Evolutionary conservation across 2,329 filamentous ascomycete genomes (phyloP).

Genomic region (Blastomyces parvus): DNA sequence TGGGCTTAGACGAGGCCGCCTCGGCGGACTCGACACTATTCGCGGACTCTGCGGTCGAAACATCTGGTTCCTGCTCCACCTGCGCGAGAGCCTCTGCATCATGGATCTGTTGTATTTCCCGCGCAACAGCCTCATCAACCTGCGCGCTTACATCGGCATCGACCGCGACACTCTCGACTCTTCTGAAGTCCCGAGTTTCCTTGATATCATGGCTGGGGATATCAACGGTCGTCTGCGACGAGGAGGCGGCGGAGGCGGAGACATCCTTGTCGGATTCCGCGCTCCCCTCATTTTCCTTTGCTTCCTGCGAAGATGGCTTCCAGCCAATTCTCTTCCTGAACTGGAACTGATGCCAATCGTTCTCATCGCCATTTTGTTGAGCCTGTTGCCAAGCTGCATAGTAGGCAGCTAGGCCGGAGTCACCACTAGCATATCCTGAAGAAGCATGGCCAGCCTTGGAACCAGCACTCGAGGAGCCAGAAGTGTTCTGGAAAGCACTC

Average conservation of each 20-base stretch:
- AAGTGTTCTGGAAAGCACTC: constrained; percentile 60
- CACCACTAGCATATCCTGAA: constrained; percentile 39
- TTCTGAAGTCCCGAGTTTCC: constrained; percentile 53
- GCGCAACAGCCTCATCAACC: constrained; percentile 73
- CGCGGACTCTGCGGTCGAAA: constrained; percentile 19
- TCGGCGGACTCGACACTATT: constrained; percentile 17
- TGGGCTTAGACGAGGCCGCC: constrained; percentile 21
- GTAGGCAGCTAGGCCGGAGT: constrained; percentile 75
- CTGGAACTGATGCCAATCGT: constrained; percentile 87
- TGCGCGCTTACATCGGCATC: constrained; percentile 54
- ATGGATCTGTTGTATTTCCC: constrained; percentile 57
- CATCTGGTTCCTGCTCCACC: constrained; percentile 21
- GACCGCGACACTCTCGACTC: constrained; percentile 41
- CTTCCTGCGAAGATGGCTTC: constrained; percentile 49
- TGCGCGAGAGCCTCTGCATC: constrained; percentile 42
- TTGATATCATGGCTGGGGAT: constrained; percentile 39
- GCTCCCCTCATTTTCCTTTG: constrained; percentile 21
- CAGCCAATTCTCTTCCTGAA: constrained; percentile 83
- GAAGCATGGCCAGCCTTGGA: constrained; percentile 50
- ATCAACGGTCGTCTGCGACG: constrained; percentile 30
- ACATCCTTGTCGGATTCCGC: constrained; percentile 15
- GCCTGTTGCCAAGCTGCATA: constrained; percentile 81
- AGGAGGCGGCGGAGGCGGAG: constrained; percentile 15
- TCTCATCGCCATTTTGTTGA: constrained; percentile 57
- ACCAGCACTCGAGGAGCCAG: constrained; percentile 41